These are phyloP conservation scores for Boletus subcaerulescens DNA, from an alignment of 768 basidiomycete species.

Conservation along the genomic window DNA sequence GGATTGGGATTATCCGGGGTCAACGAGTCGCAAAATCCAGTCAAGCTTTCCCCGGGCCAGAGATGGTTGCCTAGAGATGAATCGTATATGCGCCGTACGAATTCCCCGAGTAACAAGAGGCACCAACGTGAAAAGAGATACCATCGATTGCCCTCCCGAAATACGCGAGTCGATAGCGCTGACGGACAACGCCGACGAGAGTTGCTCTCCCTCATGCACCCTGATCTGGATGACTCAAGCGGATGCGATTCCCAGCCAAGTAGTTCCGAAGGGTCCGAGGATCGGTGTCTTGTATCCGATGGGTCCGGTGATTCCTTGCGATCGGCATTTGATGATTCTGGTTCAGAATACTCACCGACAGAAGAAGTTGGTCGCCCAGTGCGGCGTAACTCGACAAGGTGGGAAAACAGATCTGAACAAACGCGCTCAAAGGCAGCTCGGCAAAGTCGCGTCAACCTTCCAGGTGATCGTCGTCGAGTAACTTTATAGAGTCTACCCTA, in stretches of 20 bases:
- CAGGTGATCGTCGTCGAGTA: slow-evolving; percentile 12
- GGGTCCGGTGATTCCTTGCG: slow-evolving; percentile 21
- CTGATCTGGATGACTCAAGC: slow-evolving; percentile 9
- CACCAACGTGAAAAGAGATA: slow-evolving; percentile 10
- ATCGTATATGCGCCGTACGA: neutral
- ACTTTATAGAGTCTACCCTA: neutral
- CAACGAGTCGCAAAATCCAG: slow-evolving; percentile 8
- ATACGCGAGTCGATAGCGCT: neutral
- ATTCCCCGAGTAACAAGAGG: slow-evolving; percentile 7
- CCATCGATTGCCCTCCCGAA: slow-evolving; percentile 11
- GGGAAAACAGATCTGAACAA: slow-evolving; percentile 9
- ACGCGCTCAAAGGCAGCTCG: neutral
- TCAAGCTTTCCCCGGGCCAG: slow-evolving; percentile 10
- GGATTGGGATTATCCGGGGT: slow-evolving; percentile 25
- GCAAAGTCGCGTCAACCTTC: slow-evolving; percentile 1
- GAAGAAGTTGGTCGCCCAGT: slow-evolving; percentile 16
- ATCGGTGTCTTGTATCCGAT: slow-evolving; percentile 13
- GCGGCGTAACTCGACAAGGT: neutral
- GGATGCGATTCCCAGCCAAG: slow-evolving; percentile 19
- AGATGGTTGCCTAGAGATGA: slow-evolving; percentile 10
- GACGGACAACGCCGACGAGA: slow-evolving; percentile 20
- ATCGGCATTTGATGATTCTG: slow-evolving; percentile 25
- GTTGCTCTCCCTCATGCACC: slow-evolving; percentile 10
- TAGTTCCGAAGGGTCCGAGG: slow-evolving; percentile 12
- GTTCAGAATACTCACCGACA: slow-evolving; percentile 30